A percentile compares a stretch with the other conserved stretches of the same genome.
phyloP scores from a whole-genome alignment of 73 alveolate genomes.

The Durusdinium trenchii region DNA sequence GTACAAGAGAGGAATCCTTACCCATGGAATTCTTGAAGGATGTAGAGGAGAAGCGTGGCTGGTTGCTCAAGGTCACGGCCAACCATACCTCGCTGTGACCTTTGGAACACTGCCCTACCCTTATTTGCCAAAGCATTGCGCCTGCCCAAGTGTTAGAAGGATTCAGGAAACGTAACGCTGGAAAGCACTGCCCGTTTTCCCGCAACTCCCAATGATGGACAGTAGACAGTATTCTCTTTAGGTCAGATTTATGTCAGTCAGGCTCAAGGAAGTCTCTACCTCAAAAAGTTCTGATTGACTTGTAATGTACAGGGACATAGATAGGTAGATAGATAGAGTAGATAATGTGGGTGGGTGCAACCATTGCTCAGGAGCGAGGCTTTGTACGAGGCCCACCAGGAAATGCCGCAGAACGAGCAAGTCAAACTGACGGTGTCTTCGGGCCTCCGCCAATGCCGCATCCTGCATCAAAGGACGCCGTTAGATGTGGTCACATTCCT shows the following conservation, averaged over 20 bases:
- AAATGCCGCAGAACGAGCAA: not conserved
- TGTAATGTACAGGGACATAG: not conserved
- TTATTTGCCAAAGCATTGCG: no score
- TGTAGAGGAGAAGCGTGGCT: conserved; percentile 27
- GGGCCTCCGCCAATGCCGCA: not conserved
- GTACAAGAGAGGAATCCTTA: not conserved
- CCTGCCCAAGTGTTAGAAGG: not conserved
- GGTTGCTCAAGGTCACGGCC: not conserved
- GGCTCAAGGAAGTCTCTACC: not conserved
- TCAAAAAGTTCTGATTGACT: not conserved
- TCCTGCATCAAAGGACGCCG: not conserved
- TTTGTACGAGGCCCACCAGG: not conserved
- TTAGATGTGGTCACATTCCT: not conserved
- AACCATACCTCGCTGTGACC: conserved; percentile 43
- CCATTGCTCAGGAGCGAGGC: not conserved
- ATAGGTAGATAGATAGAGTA: not conserved
- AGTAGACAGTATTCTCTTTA: not conserved
- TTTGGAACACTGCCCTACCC: conserved; percentile 18
- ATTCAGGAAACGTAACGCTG: not conserved
- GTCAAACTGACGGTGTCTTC: not conserved
- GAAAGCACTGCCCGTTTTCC: not conserved
- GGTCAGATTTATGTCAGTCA: not conserved
- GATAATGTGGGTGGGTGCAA: not conserved
- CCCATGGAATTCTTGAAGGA: not conserved
- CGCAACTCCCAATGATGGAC: not conserved